A percentile compares a stretch with the other conserved stretches of the same genome.
Evolutionary conservation across 305 asterid species (phyloP).

Genomic region (Fraxinus angustifolia): DNA sequence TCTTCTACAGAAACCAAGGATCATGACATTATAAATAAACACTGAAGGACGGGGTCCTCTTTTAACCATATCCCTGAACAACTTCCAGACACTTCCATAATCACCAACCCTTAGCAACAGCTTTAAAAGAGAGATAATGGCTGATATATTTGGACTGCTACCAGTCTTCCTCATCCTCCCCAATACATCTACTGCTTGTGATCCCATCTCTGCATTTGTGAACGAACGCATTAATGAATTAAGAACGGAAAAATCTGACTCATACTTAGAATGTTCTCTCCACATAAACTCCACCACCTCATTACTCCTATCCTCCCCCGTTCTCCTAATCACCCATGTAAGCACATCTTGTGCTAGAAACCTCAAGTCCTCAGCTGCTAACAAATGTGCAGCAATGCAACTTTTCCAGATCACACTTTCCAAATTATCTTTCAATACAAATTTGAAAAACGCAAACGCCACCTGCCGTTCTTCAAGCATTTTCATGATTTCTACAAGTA

Average conservation of each 20-base stretch:
- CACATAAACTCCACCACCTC: constrained; percentile 51
- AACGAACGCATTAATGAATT: constrained; percentile 81
- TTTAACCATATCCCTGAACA: constrained; percentile 61
- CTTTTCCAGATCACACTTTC: constrained; percentile 45
- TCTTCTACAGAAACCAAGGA: constrained; percentile 79
- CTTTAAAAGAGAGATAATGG: constrained; percentile 52
- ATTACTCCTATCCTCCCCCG: constrained; percentile 67
- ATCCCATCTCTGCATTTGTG: constrained; percentile 59
- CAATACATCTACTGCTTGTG: constrained; percentile 61
- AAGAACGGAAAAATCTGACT: constrained; percentile 54
- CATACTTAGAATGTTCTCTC: constrained; percentile 40
- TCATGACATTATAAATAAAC: constrained; percentile 58
- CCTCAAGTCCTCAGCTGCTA: constrained; percentile 49
- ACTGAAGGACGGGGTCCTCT: constrained; percentile 61
- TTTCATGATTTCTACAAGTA: constrained; percentile 59
- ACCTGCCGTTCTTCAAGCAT: constrained; percentile 38
- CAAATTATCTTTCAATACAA: constrained; percentile 46
- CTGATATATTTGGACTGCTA: constrained; percentile 56
- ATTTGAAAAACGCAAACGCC: constrained; percentile 76
- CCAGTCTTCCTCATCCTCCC: constrained; percentile 65
- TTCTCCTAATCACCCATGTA: constrained; percentile 54
- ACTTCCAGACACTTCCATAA: constrained; percentile 72
- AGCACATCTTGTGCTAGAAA: constrained; percentile 72
- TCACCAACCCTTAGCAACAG: constrained; percentile 68
- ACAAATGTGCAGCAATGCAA: constrained; percentile 55